phyloP scores from a whole-genome alignment of 2,329 filamentous ascomycete species.

The Huntiella decipiens region DNA sequence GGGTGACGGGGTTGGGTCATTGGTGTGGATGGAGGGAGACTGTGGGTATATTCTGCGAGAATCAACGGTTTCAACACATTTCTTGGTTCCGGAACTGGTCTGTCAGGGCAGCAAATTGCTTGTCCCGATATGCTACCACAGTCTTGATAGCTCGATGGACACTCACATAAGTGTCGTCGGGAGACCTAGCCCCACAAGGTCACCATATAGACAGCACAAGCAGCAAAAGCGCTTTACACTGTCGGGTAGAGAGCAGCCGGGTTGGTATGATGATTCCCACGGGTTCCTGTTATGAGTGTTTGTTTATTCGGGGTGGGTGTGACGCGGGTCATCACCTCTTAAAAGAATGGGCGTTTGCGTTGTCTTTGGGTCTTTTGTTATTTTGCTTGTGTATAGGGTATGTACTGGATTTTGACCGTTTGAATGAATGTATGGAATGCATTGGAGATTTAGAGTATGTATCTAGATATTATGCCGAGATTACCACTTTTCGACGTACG shows the following conservation, averaged over 20 bases:
- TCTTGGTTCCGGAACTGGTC: no score
- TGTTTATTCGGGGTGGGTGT: background rate
- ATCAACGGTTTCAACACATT: no score
- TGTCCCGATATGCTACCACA: background rate
- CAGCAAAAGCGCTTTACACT: background rate
- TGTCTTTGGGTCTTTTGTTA: background rate
- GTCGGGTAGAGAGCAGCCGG: background rate
- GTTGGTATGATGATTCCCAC: constrained; percentile 1
- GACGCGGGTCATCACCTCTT: background rate
- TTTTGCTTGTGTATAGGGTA: background rate
- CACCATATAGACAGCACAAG: no score
- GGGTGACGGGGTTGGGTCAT: no score
- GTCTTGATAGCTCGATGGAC: constrained; percentile 1
- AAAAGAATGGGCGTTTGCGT: constrained; percentile 5
- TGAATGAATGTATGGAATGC: background rate
- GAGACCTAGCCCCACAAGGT: no score
- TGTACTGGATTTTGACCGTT: background rate
- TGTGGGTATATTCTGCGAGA: no score
- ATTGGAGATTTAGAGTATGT: background rate
- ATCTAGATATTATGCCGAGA: background rate
- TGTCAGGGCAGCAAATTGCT: constrained; percentile 3
- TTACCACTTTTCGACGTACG: constrained; percentile 70
- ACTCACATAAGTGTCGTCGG: constrained; percentile 4
- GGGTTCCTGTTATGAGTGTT: background rate
- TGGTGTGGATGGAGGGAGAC: no score